These are phyloP conservation scores for Monocercomonoides exilis DNA, from an alignment of 78 protist genomes.

Conservation along the genomic window DNA sequence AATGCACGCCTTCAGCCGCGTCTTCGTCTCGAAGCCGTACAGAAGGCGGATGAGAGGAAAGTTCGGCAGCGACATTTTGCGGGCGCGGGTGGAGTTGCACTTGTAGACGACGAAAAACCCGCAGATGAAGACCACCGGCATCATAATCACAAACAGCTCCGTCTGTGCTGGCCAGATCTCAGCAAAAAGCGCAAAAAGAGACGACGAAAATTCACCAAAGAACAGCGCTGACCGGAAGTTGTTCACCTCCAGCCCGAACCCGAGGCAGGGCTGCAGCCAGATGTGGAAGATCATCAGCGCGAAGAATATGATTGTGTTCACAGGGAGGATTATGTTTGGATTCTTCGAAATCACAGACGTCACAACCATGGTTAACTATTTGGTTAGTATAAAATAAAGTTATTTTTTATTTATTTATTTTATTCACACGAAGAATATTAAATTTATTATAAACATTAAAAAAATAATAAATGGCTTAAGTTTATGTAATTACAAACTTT, in stretches of 20 bases:
- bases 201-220: not conserved
- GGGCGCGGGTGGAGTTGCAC: not conserved
- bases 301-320: not conserved
- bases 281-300: not conserved
- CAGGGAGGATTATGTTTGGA: not conserved
- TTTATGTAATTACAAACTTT: not conserved
- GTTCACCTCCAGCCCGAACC: not conserved
- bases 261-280: not conserved
- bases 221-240: not conserved
- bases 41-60: not conserved
- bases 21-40: not conserved
- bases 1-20: not conserved
- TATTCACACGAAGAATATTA: too few species aligned
- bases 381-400: too few species aligned
- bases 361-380: too few species aligned
- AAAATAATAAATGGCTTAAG: too few species aligned
- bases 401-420: too few species aligned
- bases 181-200: not conserved
- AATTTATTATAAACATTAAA: too few species aligned
- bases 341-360: not conserved
- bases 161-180: not conserved
- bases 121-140: not conserved
- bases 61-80: not conserved
- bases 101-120: not conserved
- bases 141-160: not conserved